phyloP scores from a whole-genome alignment of 2,329 filamentous ascomycete genomes.

The Colletotrichum sp. region DNA sequence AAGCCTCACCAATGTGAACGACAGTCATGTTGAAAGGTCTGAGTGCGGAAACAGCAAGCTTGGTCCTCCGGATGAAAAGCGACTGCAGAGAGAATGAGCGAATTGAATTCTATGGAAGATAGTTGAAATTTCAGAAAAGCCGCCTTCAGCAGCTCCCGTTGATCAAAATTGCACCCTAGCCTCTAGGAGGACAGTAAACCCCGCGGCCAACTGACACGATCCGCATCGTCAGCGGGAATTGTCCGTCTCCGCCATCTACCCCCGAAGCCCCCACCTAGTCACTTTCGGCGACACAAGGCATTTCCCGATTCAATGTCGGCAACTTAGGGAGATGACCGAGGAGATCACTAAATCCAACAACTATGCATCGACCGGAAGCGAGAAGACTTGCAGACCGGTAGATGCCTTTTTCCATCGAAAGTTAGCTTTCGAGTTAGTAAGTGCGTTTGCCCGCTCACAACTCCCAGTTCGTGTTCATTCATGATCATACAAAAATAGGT shows the following conservation, averaged over 20 bases:
- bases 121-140: neutral
- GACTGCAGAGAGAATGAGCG: neutral
- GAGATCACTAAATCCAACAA: accelerated
- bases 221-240: neutral
- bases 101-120: accelerated
- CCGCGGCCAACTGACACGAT: neutral
- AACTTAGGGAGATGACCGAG: neutral
- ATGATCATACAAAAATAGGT: too few relatives aligned
- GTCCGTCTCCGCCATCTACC: neutral
- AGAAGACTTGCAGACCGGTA: neutral
- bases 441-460: neutral
- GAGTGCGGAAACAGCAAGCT: accelerated
- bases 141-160: accelerated
- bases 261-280: neutral
- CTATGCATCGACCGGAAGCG: accelerated
- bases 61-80: neutral
- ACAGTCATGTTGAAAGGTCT: conserved; percentile 31
- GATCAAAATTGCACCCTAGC: accelerated
- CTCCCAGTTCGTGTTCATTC: accelerated
- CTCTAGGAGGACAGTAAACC: neutral
- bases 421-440: accelerated
- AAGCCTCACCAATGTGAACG: conserved; percentile 35
- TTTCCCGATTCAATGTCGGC: neutral
- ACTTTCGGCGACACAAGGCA: accelerated
- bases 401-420: accelerated